A percentile compares a stretch with the other conserved stretches of the same genome.
Evolutionary conservation across 139 green algal species (phyloP).

Genomic region (Mychonastes homosphaera): DNA sequence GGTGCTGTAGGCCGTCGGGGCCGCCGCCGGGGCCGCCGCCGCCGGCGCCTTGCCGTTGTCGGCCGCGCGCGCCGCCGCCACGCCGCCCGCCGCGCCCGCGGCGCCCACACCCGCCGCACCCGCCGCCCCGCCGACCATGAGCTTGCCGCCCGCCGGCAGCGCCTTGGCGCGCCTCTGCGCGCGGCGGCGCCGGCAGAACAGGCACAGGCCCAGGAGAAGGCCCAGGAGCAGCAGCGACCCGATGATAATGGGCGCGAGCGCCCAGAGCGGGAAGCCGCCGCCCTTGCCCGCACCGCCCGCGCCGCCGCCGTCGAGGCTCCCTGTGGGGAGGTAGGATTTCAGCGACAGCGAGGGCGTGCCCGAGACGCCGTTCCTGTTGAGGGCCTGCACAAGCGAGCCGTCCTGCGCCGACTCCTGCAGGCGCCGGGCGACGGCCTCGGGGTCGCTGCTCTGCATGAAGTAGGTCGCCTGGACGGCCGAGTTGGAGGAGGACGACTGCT

Average conservation of each 20-base stretch:
- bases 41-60: slow-evolving; percentile 2
- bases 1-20: too few relatives aligned
- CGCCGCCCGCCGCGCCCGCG: background rate
- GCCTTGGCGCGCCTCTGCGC: background rate
- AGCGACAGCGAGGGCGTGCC: background rate
- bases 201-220: background rate
- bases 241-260: slow-evolving; percentile 4
- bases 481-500: too few relatives aligned
- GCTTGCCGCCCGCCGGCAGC: too few relatives aligned
- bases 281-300: too few relatives aligned
- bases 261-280: slow-evolving; percentile 11
- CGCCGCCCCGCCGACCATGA: background rate
- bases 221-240: background rate
- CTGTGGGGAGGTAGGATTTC: background rate
- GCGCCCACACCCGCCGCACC: background rate
- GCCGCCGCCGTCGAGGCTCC: too few relatives aligned
- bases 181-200: slow-evolving; percentile 3
- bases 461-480: background rate
- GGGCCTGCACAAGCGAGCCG: background rate
- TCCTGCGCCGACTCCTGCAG: background rate
- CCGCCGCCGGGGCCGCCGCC: too few relatives aligned
- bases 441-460: background rate
- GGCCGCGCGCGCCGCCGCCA: background rate
- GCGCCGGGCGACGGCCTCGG: background rate
- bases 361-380: background rate